phyloP scores from a whole-genome alignment of 768 basidiomycete genomes.

The Boletellus ananiceps region DNA sequence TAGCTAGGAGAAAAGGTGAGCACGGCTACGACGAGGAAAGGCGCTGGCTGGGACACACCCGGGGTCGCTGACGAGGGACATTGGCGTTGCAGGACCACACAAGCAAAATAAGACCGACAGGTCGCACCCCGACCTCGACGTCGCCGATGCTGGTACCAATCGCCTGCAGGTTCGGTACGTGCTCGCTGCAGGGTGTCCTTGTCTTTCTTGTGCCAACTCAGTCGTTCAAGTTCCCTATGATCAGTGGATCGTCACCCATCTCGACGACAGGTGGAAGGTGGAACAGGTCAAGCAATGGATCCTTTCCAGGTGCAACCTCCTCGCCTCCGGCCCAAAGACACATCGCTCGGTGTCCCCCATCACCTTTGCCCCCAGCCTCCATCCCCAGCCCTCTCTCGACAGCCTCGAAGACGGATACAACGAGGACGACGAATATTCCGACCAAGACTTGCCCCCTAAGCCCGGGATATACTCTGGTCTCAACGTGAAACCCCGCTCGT shows the following conservation, averaged over 20 bases:
- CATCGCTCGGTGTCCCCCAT: conserved; percentile 60
- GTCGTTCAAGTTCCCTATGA: conserved; percentile 55
- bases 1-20: conserved; percentile 38
- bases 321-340: conserved; percentile 26
- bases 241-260: conserved; percentile 73
- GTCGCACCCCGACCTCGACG: background rate
- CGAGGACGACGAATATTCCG: conserved; percentile 33
- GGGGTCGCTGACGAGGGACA: conserved; percentile 65
- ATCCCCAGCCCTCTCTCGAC: conserved; percentile 19
- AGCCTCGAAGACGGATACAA: conserved; percentile 25
- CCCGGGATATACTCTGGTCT: conserved; percentile 7
- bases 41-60: conserved; percentile 35
- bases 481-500: conserved; percentile 6
- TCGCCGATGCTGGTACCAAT: conserved; percentile 35
- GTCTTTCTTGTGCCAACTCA: conserved; percentile 1
- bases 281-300: conserved; percentile 60
- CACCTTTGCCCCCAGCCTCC: conserved; percentile 47
- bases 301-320: conserved; percentile 50
- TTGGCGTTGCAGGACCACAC: conserved; percentile 15
- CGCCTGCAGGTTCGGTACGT: conserved; percentile 56
- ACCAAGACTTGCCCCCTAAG: conserved; percentile 19
- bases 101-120: background rate
- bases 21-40: background rate
- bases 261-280: conserved; percentile 57
- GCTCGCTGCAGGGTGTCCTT: background rate